A percentile compares a stretch with the other conserved stretches of the same genome.
Conservation (phyloP, 1,284 basidiomycete genomes). For the Farysia itapuensis region DNA sequence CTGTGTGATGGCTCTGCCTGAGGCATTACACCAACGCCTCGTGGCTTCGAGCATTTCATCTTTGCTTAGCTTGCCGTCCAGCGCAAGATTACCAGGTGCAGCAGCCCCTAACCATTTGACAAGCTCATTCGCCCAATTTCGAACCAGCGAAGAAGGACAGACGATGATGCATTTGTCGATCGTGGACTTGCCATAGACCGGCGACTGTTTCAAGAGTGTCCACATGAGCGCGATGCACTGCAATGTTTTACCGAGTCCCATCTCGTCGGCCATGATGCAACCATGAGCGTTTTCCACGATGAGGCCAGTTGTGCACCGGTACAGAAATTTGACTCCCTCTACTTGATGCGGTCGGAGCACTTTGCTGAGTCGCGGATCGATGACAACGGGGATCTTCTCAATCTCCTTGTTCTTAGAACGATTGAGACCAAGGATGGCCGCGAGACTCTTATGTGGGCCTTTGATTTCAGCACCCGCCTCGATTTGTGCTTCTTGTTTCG, state of each 20-base stretch:
- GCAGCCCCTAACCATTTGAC: constrained; percentile 55
- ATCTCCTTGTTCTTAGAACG: constrained; percentile 35
- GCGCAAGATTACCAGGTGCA: constrained; percentile 52
- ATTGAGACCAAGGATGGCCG: constrained; percentile 72
- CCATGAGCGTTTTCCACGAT: constrained; percentile 89
- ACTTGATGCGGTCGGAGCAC: constrained; percentile 55
- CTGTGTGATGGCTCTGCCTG: constrained; percentile 50
- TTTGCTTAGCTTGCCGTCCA: constrained; percentile 56
- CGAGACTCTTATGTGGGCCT: constrained; percentile 87
- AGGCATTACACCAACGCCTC: constrained; percentile 53
- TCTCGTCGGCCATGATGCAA: constrained; percentile 99
- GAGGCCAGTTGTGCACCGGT: constrained; percentile 91
- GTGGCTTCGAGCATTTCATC: constrained; percentile 56
- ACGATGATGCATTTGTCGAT: constrained; percentile 98
- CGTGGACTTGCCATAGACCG: constrained; percentile 77
- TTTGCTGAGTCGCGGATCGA: constrained; percentile 84
- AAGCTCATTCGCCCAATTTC: constrained; percentile 98
- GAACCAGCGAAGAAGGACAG: constrained; percentile 93
- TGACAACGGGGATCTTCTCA: constrained; percentile 92
- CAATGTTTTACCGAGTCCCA: constrained; percentile 85
- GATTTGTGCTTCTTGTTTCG: constrained; percentile 22
- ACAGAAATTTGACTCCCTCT: constrained; percentile 90
- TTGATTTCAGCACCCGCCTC: constrained; percentile 14
- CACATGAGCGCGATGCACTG: constrained; percentile 96
- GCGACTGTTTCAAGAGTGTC: constrained; percentile 96